Evolutionary conservation across 108 stramenopile species (phyloP).

Genomic region (Fistulifera solaris): DNA sequence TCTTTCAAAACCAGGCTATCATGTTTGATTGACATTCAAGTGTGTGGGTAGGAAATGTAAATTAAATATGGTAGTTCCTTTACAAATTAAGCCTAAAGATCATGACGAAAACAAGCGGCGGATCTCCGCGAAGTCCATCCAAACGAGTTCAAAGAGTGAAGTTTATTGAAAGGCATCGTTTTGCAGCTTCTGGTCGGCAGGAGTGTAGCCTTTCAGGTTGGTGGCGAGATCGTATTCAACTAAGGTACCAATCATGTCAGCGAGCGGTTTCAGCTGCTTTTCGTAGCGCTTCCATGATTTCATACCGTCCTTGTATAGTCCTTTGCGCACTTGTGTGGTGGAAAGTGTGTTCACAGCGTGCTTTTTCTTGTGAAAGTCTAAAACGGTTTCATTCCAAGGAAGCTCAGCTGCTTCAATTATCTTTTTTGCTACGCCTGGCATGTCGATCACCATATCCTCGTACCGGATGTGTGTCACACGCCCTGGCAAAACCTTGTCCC

Average conservation of each 20-base stretch:
- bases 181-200: not conserved
- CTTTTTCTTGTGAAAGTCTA: slow-evolving; percentile 82
- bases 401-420: slow-evolving; percentile 43
- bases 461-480: slow-evolving; percentile 77
- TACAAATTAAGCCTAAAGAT: not conserved
- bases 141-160: no score
- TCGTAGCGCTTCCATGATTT: slow-evolving; percentile 70
- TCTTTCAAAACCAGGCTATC: not conserved
- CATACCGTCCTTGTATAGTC: slow-evolving; percentile 69
- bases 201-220: slow-evolving; percentile 32
- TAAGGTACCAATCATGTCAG: slow-evolving; percentile 33
- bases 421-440: slow-evolving; percentile 45
- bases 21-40: not conserved
- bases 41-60: not conserved
- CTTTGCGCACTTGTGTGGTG: slow-evolving; percentile 74
- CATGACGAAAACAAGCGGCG: no score
- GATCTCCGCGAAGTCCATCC: no score
- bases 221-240: slow-evolving; percentile 42
- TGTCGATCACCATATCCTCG: slow-evolving; percentile 76
- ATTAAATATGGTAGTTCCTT: not conserved
- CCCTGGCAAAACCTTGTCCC: slow-evolving; percentile 68
- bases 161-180: no score
- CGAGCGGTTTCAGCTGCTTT: slow-evolving; percentile 30
- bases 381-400: slow-evolving; percentile 57
- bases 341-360: slow-evolving; percentile 84